Conservation (phyloP, 2,329 filamentous ascomycete species). For the Claviceps pazoutovae region DNA sequence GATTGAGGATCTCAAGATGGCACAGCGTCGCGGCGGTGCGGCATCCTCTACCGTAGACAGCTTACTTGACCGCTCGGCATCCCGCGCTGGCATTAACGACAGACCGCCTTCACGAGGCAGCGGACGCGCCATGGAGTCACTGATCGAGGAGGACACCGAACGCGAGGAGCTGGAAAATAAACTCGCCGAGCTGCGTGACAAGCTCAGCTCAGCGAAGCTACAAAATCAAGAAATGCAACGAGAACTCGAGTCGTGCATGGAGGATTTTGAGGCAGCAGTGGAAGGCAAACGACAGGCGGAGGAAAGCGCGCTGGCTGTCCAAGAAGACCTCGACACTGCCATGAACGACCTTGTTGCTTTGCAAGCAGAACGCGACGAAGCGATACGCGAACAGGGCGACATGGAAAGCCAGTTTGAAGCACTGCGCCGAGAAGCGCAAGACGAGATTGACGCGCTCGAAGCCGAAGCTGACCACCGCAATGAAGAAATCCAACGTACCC, state of each 20-base stretch:
- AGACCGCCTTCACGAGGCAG: conserved; percentile 64
- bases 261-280: conserved; percentile 64
- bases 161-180: conserved; percentile 77
- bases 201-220: conserved; percentile 71
- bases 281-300: conserved; percentile 48
- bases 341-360: conserved; percentile 68
- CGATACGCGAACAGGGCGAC: conserved; percentile 49
- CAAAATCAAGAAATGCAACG: conserved; percentile 80
- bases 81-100: conserved; percentile 55
- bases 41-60: conserved; percentile 65
- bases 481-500: conserved; percentile 54
- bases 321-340: conserved; percentile 67
- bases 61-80: conserved; percentile 87
- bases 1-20: conserved; percentile 90
- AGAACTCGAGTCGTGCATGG: conserved; percentile 65
- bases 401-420: conserved; percentile 48
- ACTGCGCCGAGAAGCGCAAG: conserved; percentile 48
- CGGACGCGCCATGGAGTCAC: conserved; percentile 49
- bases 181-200: conserved; percentile 71
- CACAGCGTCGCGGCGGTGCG: conserved; percentile 54
- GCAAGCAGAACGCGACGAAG: conserved; percentile 76
- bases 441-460: conserved; percentile 53
- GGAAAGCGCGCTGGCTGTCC: conserved; percentile 45
- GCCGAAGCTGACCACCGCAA: conserved; percentile 59
- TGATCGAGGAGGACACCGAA: conserved; percentile 54